Base-by-base conservation (phyloP, 495 filamentous ascomycete species). In the Aspergillus funiculosus region DNA sequence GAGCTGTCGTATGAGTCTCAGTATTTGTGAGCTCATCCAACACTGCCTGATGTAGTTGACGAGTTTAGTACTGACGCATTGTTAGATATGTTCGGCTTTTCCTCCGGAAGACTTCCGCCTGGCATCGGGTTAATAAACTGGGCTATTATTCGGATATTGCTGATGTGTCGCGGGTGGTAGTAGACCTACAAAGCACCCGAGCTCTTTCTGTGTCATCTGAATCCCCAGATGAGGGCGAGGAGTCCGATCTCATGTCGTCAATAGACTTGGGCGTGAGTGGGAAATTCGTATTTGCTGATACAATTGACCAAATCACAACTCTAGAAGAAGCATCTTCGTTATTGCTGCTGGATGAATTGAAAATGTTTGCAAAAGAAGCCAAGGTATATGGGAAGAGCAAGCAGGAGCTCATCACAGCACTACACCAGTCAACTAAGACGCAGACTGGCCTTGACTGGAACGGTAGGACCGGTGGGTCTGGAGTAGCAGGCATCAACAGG, bases 301-400 rank as follows among this genome's bases (percentile, higher is more conserved):
- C 72, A 18, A 91, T 83, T 1, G 75, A 85, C 37, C 71, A 77
- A 29, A 89, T 95, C 36, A 81, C 72, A 15, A 85, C 81, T 2
- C 63, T 98, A 3, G 88, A 95, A 66, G 89, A 95, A 65, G 90
- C 89, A 2, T 85, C 85, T 0, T 79, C 82, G 5, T 69, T 97
- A 18, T 69, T 97, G 24, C 75, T 79, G 29, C 67, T 95, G 1
- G 91, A 96, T 15, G 92, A 98, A 65, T 70, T 97, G 18, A 95
- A 90, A 57, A 57, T 60, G 1, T 69, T 98, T 5, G 89, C 89
- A 0, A 95, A 88, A 61, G 88, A 94, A 47, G 86, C 81, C 9
- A 94, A 87, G 52, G 78, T 90, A 0, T 80, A 86, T 53, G 91
- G 92, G 9, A 94, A 89, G 64, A 95, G 86, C 60, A 98, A 97